Evolutionary conservation across 2,329 filamentous ascomycete species (phyloP).

Genomic region (Alternaria gaisen): DNA sequence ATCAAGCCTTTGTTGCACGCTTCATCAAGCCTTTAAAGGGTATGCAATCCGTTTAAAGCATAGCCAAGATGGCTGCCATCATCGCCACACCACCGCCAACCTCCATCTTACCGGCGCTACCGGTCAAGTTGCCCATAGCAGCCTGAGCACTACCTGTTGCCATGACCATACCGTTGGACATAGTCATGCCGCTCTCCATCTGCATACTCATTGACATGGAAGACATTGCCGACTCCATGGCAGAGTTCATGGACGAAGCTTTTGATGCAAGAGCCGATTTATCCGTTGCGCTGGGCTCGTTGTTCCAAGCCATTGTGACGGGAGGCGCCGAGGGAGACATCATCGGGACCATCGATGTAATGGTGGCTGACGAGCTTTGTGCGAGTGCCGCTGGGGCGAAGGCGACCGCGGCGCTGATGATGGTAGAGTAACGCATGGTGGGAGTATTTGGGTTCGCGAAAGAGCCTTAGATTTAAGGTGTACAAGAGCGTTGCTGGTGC

Average conservation of each 20-base stretch:
- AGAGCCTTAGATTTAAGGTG: background rate
- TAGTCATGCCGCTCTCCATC: constrained; percentile 40
- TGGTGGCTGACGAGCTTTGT: constrained; percentile 14
- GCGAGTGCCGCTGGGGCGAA: constrained; percentile 16
- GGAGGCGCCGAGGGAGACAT: constrained; percentile 14
- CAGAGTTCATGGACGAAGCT: constrained; percentile 6
- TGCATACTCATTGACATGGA: constrained; percentile 47
- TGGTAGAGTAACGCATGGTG: constrained; percentile 16
- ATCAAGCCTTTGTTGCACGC: background rate
- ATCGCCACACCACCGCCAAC: constrained; percentile 15
- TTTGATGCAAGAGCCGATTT: background rate
- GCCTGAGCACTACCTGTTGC: constrained; percentile 35
- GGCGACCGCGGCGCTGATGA: constrained; percentile 16
- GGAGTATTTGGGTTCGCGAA: background rate
- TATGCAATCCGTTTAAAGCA: background rate
- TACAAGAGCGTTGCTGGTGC: background rate
- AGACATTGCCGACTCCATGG: constrained; percentile 45
- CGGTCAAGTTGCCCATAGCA: constrained; percentile 25
- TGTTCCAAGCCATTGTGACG: constrained; percentile 34
- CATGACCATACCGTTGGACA: constrained; percentile 40
- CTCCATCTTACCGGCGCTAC: constrained; percentile 14
- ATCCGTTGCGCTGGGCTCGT: background rate
- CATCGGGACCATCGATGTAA: constrained; percentile 17
- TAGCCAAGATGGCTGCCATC: constrained; percentile 24
- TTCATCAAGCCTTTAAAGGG: background rate